Conservation (phyloP, 768 basidiomycete genomes). For the Russula sp. region DNA sequence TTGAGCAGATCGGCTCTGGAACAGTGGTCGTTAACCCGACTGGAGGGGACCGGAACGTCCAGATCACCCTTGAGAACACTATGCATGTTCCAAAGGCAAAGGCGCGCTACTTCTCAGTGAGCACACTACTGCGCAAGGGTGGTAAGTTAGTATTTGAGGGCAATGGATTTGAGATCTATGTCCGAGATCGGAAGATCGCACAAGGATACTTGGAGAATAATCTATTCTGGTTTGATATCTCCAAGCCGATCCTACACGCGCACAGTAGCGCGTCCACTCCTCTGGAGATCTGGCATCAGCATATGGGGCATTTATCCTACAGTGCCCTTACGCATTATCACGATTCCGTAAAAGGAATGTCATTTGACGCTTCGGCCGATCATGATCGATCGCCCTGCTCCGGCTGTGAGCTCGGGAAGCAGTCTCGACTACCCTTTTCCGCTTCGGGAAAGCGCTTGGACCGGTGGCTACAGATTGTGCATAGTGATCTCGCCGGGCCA, state of each 20-base stretch:
- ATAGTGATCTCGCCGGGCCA: not conserved
- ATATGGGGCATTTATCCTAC: not conserved
- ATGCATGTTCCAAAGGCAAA: not conserved
- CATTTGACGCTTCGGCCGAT: not conserved
- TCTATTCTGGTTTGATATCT: not conserved
- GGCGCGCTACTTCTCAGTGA: not conserved
- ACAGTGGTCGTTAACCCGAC: not conserved
- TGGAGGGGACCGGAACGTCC: not conserved
- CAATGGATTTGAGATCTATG: not conserved
- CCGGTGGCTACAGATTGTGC: not conserved
- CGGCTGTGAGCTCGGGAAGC: not conserved
- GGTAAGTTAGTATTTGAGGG: not conserved
- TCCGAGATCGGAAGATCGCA: not conserved
- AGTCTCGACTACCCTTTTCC: not conserved
- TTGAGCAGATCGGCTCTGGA: not conserved
- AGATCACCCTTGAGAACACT: not conserved
- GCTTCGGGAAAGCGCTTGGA: not conserved
- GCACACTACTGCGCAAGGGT: not conserved
- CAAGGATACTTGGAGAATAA: not conserved
- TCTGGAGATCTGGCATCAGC: not conserved
- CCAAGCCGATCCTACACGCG: not conserved
- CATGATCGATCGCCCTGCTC: not conserved
- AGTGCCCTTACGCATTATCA: not conserved
- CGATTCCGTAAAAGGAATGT: not conserved
- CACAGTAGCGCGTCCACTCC: not conserved